These are phyloP conservation scores for Pseudocercospora crystallina DNA, from an alignment of 2,329 filamentous ascomycete genomes.

Conservation along the genomic window DNA sequence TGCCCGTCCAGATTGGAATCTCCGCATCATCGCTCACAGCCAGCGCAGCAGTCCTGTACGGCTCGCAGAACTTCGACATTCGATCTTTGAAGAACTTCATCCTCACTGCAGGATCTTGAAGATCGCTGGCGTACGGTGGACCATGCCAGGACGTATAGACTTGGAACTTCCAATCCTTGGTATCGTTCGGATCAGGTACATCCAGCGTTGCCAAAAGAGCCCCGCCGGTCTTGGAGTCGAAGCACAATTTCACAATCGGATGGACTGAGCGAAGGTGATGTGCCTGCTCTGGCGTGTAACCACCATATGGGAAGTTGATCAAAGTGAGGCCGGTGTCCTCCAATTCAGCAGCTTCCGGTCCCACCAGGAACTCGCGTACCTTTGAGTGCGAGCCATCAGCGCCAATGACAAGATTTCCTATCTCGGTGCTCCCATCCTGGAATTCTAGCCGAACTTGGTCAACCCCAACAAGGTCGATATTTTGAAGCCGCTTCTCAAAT, in stretches of 20 bases:
- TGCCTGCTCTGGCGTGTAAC: conserved; percentile 9
- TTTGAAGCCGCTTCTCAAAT: conserved; percentile 15
- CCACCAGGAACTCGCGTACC: conserved; percentile 17
- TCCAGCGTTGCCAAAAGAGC: neutral
- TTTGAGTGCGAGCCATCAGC: conserved; percentile 20
- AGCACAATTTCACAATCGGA: conserved; percentile 3
- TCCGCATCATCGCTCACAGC: neutral
- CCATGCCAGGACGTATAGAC: conserved; percentile 17
- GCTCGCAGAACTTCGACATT: conserved; percentile 3
- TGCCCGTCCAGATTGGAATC: conserved; percentile 15
- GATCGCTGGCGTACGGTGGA: neutral
- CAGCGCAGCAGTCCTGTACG: conserved; percentile 4
- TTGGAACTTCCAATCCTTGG: conserved; percentile 9
- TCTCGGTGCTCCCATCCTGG: conserved; percentile 8
- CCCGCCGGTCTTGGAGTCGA: neutral
- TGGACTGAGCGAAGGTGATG: conserved; percentile 4
- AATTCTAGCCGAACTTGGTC: conserved; percentile 7
- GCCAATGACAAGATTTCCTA: conserved; percentile 16
- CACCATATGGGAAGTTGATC: conserved; percentile 5
- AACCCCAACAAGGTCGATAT: conserved; percentile 3
- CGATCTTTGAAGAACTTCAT: conserved; percentile 2
- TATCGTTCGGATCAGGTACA: neutral
- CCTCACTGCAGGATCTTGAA: neutral
- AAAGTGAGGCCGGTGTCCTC: conserved; percentile 8
- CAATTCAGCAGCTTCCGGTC: neutral